Evolutionary conservation across 2,329 filamentous ascomycete species (phyloP).

Genomic region (Penicillium rolfsii): DNA sequence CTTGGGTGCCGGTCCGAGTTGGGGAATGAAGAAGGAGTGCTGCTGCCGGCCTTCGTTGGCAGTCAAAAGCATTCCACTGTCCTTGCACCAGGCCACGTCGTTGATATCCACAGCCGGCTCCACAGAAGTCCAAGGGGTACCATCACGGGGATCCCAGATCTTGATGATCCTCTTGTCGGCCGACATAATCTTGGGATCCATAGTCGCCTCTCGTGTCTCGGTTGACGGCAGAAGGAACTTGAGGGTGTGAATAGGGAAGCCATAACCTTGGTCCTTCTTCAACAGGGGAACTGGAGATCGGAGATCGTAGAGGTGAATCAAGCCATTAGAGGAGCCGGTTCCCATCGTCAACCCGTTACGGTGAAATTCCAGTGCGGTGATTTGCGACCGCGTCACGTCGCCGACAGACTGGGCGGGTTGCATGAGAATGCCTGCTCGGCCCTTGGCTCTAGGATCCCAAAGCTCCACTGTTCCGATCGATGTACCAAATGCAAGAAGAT

Average conservation of each 20-base stretch:
- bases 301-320: constrained; percentile 89
- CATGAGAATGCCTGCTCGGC: constrained; percentile 75
- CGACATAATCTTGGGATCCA: constrained; percentile 77
- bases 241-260: constrained; percentile 86
- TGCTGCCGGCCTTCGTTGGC: constrained; percentile 96
- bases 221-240: constrained; percentile 67
- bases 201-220: constrained; percentile 69
- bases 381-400: constrained; percentile 57
- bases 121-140: constrained; percentile 90
- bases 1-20: constrained; percentile 86
- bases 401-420: constrained; percentile 51
- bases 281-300: constrained; percentile 83
- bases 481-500: constrained; percentile 89
- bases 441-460: constrained; percentile 87
- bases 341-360: constrained; percentile 81
- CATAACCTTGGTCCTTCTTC: constrained; percentile 94
- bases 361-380: constrained; percentile 87
- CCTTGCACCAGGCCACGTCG: constrained; percentile 87
- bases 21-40: constrained; percentile 92
- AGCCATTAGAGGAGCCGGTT: constrained; percentile 82
- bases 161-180: constrained; percentile 97
- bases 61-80: constrained; percentile 92
- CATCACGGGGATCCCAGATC: constrained; percentile 83
- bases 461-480: constrained; percentile 95
- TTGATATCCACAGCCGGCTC: constrained; percentile 95